Evolutionary conservation across 129 eudicot genomes (phyloP), one percentile per base, ranked within the genome.

Genomic region (Flaveria brownii): DNA sequence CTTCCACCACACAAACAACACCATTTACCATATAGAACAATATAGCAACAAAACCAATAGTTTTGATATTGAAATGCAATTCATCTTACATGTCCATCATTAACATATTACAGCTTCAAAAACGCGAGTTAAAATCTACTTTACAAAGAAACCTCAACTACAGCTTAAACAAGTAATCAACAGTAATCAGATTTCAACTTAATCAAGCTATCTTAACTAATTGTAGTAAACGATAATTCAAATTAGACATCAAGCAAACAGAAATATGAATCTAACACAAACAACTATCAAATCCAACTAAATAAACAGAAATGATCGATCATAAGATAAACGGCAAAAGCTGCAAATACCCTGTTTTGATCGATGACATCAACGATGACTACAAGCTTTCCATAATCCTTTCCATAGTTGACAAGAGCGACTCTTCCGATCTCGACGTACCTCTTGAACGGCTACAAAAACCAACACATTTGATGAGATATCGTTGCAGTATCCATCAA

Each of bases 291-390:
- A 62, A 62, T 62, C 22, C 43, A 2, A 15, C 12, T 62, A 28
- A 15, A 62, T 15, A 63, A 57, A 23, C 9, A 33, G 2, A 62
- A 30, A 1, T 23, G 2, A 46, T 47, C 11, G 2, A 46, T 47
- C 11, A 39, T 9, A 49, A 49, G 1, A 41, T 0, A 71, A 42
- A 47, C 39, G 13, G 15, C 23, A 9, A 23, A 9, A 39, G 39
- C 9, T 7, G 12, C 3, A 72, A 2, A 7, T 83, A 91, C 97
- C 83, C 97, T 74, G 80, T 92, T 92, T 75, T 87, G 92, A 82
- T 92, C 96, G 41, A 92, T 84, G 54, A 92, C 96, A 72, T 89
- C 97, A 43, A 92, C 96, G 83, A 92, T 92, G 77, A 92, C 97
- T 7, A 92, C 96, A 22, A 92, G 96, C 75, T 77, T 82, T 66